A percentile compares a stretch with the other conserved stretches of the same genome.
Conservation (phyloP, 2,329 filamentous ascomycete genomes). For the Exophiala xenobiotica region DNA sequence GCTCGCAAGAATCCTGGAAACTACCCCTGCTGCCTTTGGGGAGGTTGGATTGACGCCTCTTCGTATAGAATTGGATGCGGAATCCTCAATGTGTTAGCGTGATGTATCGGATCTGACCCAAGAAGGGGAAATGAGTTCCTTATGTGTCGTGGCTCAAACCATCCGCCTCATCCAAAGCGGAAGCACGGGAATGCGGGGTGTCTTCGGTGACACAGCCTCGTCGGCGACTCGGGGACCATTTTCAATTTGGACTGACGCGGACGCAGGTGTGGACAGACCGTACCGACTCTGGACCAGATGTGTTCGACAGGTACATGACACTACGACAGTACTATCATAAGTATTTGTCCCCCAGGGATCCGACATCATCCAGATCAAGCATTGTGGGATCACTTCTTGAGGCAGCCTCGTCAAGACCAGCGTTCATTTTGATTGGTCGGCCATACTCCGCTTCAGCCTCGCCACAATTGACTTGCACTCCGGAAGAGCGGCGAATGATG, state of each 20-base stretch:
- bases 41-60: too few relatives aligned
- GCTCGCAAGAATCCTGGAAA: too few relatives aligned
- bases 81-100: too few relatives aligned
- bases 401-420: neutral
- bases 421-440: neutral
- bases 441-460: neutral
- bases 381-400: too few relatives aligned
- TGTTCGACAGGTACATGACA: neutral
- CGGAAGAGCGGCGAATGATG: slow-evolving; percentile 7
- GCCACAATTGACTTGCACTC: neutral
- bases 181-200: slow-evolving; percentile 18
- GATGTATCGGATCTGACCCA: neutral
- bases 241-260: neutral
- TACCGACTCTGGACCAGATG: too few relatives aligned
- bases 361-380: too few relatives aligned
- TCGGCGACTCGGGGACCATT: slow-evolving; percentile 1
- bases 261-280: too few relatives aligned
- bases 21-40: too few relatives aligned
- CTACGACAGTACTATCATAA: neutral
- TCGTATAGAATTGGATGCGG: too few relatives aligned
- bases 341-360: too few relatives aligned
- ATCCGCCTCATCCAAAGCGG: neutral
- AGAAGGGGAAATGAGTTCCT: neutral
- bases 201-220: slow-evolving; percentile 12
- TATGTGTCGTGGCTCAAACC: neutral